Percentiles rank a stretch among this genome's conserved stretches.
These are phyloP conservation scores for Boletus tomentosulus DNA, from an alignment of 768 basidiomycete genomes.

Conservation along the genomic window DNA sequence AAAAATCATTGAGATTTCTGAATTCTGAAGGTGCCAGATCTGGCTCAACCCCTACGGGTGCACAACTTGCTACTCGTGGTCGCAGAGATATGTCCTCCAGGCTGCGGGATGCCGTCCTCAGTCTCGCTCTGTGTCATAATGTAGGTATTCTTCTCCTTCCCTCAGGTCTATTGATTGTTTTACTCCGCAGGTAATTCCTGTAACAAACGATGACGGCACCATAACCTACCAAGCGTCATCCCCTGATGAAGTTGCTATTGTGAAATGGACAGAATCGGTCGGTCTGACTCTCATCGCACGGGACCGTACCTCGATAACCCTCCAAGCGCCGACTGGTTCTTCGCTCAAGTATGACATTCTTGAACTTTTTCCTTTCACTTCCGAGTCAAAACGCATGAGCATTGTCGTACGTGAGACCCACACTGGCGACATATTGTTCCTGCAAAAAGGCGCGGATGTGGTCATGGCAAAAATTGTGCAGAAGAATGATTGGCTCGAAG, in stretches of 20 bases:
- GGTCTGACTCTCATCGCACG: constrained; percentile 86
- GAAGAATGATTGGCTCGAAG: constrained; percentile 97
- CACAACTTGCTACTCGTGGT: constrained; percentile 80
- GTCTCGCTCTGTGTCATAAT: constrained; percentile 94
- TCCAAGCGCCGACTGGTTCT: constrained; percentile 66
- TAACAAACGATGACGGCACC: constrained; percentile 88
- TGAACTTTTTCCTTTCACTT: constrained; percentile 96
- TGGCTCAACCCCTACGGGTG: constrained; percentile 66
- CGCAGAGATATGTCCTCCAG: constrained; percentile 93
- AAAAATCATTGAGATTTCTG: background rate
- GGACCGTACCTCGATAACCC: constrained; percentile 85
- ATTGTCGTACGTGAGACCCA: constrained; percentile 84
- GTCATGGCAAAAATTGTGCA: constrained; percentile 95
- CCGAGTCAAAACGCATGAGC: constrained; percentile 98
- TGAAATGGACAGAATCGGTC: constrained; percentile 94
- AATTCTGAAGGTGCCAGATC: constrained; percentile 41
- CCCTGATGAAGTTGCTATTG: constrained; percentile 98
- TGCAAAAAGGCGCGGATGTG: constrained; percentile 98
- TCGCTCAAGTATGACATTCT: constrained; percentile 78
- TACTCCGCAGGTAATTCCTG: constrained; percentile 85
- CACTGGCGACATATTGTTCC: constrained; percentile 77
- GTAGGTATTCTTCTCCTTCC: constrained; percentile 40
- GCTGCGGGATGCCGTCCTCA: constrained; percentile 87
- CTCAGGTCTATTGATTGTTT: background rate
- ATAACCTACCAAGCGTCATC: constrained; percentile 98